phyloP scores from a whole-genome alignment of 257 asterid genomes.

The Solanum ossicruentum region DNA sequence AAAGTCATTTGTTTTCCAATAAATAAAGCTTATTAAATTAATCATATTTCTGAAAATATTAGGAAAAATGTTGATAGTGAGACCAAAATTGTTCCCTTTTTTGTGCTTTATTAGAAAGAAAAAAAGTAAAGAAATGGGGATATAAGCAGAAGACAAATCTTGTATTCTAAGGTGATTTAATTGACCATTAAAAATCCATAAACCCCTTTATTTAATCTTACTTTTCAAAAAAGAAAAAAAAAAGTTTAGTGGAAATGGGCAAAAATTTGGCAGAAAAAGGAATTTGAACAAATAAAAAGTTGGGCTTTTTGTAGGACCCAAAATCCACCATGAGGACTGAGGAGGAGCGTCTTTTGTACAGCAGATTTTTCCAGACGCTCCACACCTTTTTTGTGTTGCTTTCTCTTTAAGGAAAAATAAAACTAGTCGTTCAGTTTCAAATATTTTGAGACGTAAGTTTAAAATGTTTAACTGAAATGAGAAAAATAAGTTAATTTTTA shows the following conservation, averaged over 20 bases:
- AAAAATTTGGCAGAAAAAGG: constrained; percentile 1
- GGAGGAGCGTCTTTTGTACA: constrained; percentile 27
- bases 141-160: background rate
- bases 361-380: constrained; percentile 6
- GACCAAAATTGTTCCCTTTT: background rate
- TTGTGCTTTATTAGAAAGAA: background rate
- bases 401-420: background rate
- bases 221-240: background rate
- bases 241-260: background rate
- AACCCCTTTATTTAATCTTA: background rate
- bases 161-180: background rate
- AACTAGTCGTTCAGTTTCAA: background rate
- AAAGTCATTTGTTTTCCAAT: background rate
- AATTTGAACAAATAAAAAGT: background rate
- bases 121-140: background rate
- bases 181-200: background rate
- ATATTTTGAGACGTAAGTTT: no score
- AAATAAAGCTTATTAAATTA: background rate
- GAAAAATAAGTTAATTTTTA: no score
- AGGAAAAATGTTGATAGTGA: background rate
- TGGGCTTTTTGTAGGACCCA: constrained; percentile 12
- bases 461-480: background rate
- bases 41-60: background rate
- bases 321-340: background rate
- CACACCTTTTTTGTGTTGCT: background rate